These are phyloP conservation scores for Pythium rishiriense DNA, from an alignment of 352 stramenopile species.

Conservation along the genomic window DNA sequence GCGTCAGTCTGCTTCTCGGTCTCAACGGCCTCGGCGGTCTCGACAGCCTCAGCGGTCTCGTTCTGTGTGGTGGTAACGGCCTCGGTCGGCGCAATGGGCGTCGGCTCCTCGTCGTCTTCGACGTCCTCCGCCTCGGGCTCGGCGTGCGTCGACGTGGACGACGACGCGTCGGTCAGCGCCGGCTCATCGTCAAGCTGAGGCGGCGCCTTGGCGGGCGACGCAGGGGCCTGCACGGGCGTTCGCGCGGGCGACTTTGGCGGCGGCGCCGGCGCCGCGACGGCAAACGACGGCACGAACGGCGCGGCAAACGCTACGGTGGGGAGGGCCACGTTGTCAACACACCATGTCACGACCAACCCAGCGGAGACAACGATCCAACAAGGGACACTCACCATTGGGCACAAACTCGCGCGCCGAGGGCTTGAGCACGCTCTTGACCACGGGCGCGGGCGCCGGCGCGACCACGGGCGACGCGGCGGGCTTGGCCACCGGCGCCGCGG, in stretches of 20 bases:
- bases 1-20: constrained; percentile 25
- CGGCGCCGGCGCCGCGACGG: constrained; percentile 21
- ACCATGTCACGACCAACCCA: neutral
- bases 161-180: constrained; percentile 24
- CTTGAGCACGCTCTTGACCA: constrained; percentile 45
- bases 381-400: constrained; percentile 40
- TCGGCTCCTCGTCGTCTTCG: constrained; percentile 13
- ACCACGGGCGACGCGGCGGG: neutral
- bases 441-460: neutral
- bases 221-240: constrained; percentile 21
- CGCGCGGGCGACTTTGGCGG: constrained; percentile 13
- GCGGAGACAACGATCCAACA: neutral
- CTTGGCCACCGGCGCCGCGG: constrained; percentile 1
- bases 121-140: constrained; percentile 42
- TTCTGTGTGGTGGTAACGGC: neutral
- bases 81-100: neutral
- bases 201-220: constrained; percentile 11
- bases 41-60: constrained; percentile 4
- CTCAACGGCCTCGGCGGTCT: constrained; percentile 16
- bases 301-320: constrained; percentile 8
- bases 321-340: neutral
- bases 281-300: constrained; percentile 34
- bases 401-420: constrained; percentile 61
- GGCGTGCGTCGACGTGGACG: constrained; percentile 29
- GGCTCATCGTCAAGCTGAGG: constrained; percentile 22